These are phyloP conservation scores for Phytophthora parvispora DNA, from an alignment of 352 stramenopile species.

Conservation along the genomic window DNA sequence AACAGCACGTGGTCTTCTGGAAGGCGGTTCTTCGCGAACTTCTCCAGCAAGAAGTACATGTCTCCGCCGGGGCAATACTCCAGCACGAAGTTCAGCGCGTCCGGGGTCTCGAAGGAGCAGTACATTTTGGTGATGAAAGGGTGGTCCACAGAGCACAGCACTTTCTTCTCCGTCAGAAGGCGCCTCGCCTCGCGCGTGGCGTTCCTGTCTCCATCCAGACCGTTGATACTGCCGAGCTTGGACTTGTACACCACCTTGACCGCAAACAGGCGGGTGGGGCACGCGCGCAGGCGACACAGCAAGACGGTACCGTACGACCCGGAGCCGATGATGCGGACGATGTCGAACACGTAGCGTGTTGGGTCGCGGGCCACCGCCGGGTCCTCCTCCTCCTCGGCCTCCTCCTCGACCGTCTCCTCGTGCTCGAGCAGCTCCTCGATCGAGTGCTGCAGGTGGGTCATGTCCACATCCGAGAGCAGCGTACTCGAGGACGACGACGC, in stretches of 20 bases:
- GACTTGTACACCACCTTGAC: slow-evolving; percentile 86
- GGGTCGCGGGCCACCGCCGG: slow-evolving; percentile 14
- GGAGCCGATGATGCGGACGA: slow-evolving; percentile 78
- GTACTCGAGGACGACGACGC: slow-evolving; percentile 64
- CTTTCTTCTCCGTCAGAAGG: slow-evolving; percentile 98
- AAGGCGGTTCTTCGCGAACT: slow-evolving; percentile 94
- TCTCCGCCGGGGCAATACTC: slow-evolving; percentile 99
- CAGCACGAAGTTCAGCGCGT: slow-evolving; percentile 98
- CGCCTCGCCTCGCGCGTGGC: slow-evolving; percentile 59
- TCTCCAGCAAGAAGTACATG: slow-evolving; percentile 95
- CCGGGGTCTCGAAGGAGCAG: slow-evolving; percentile 91
- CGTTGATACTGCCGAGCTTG: slow-evolving; percentile 54
- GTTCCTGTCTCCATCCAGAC: slow-evolving; percentile 34
- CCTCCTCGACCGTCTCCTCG: slow-evolving; percentile 35
- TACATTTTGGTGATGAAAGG: slow-evolving; percentile 99
- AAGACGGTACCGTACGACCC: slow-evolving; percentile 84
- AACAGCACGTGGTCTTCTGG: slow-evolving; percentile 94
- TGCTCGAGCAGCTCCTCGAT: slow-evolving; percentile 40
- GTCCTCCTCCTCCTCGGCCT: slow-evolving; percentile 21
- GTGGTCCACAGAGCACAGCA: slow-evolving; percentile 96
- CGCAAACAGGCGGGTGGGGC: slow-evolving; percentile 61
- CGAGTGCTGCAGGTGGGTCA: slow-evolving; percentile 27
- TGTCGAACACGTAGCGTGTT: slow-evolving; percentile 70
- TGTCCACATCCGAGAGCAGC: slow-evolving; percentile 50
- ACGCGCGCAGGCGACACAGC: slow-evolving; percentile 59